A percentile compares a stretch with the other conserved stretches of the same genome.
phyloP scores from a whole-genome alignment of 2,329 filamentous ascomycete genomes.

The Beauveria sp. region DNA sequence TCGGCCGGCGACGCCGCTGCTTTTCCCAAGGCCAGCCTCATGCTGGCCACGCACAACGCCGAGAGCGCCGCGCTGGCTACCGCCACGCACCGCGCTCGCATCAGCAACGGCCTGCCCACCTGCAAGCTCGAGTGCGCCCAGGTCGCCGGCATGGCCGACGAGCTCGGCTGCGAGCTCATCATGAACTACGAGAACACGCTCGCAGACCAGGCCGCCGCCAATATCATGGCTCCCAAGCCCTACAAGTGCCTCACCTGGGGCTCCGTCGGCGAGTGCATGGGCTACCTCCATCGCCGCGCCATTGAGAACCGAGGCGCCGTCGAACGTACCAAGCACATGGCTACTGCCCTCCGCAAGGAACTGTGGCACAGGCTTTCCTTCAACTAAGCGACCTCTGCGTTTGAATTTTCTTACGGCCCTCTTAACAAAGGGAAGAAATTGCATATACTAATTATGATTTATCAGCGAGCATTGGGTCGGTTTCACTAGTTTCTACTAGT shows the following conservation, averaged over 20 bases:
- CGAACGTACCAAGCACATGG: constrained; percentile 19
- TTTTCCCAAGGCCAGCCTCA: constrained; percentile 49
- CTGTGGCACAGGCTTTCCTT: constrained; percentile 19
- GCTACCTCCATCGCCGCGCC: constrained; percentile 16
- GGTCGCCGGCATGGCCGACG: constrained; percentile 83
- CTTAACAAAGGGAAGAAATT: not conserved
- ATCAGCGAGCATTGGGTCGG: constrained; percentile 7
- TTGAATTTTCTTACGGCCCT: not conserved
- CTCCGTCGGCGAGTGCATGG: constrained; percentile 16
- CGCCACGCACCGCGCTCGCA: constrained; percentile 13
- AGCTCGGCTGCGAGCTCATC: constrained; percentile 57
- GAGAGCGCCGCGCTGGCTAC: constrained; percentile 49
- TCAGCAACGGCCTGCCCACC: constrained; percentile 6
- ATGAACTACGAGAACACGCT: constrained; percentile 9
- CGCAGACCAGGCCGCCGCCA: constrained; percentile 8
- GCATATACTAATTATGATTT: constrained; percentile 6
- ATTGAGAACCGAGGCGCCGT: constrained; percentile 18
- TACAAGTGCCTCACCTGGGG: constrained; percentile 18
- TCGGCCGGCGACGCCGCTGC: constrained; percentile 19
- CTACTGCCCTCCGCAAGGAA: constrained; percentile 21
- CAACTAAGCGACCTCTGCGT: not conserved
- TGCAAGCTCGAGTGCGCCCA: constrained; percentile 45
- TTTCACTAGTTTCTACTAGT: not conserved
- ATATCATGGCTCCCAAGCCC: constrained; percentile 31
- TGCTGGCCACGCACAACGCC: constrained; percentile 71